A percentile compares a stretch with the other conserved stretches of the same genome.
These are phyloP conservation scores for Mucor piriformis DNA, from an alignment of 371 early-diverging fungal genomes.

Conservation along the genomic window DNA sequence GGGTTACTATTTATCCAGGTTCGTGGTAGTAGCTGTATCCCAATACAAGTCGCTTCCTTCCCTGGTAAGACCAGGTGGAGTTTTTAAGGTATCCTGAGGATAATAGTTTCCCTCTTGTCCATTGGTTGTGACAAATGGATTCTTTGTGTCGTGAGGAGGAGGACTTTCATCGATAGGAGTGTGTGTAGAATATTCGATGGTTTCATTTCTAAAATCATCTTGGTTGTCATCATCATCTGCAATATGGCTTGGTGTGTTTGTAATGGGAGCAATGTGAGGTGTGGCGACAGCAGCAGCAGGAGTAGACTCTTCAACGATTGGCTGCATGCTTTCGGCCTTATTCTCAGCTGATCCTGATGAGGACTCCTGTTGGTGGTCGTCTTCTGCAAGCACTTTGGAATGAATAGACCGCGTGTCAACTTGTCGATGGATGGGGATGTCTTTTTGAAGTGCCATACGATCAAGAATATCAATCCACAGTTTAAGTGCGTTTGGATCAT, in stretches of 20 bases:
- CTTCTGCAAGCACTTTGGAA: slow-evolving; percentile 14
- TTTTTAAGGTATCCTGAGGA: not conserved
- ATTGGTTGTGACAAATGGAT: not conserved
- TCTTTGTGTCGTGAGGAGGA: not conserved
- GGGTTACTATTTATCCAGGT: too few species aligned
- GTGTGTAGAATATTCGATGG: slow-evolving; percentile 13
- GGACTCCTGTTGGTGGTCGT: not conserved
- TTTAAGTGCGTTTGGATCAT: slow-evolving; percentile 1
- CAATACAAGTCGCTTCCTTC: slow-evolving; percentile 23
- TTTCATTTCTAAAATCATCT: slow-evolving; percentile 4
- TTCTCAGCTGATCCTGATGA: not conserved
- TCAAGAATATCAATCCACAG: slow-evolving; percentile 11
- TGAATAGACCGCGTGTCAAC: slow-evolving; percentile 9
- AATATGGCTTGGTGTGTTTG: not conserved
- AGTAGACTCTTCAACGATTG: slow-evolving; percentile 3
- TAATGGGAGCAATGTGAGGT: slow-evolving; percentile 5
- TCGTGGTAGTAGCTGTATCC: slow-evolving; percentile 7
- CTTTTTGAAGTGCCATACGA: slow-evolving; percentile 16
- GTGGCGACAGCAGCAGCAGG: not conserved
- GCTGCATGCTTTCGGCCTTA: not conserved
- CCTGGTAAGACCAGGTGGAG: slow-evolving; percentile 6
- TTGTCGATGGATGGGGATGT: not conserved
- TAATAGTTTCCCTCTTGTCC: not conserved
- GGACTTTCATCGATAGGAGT: slow-evolving; percentile 1
- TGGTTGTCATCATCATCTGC: not conserved